These are phyloP conservation scores for Diplocarpon mali DNA, from an alignment of 2,329 filamentous ascomycete species.

Conservation along the genomic window DNA sequence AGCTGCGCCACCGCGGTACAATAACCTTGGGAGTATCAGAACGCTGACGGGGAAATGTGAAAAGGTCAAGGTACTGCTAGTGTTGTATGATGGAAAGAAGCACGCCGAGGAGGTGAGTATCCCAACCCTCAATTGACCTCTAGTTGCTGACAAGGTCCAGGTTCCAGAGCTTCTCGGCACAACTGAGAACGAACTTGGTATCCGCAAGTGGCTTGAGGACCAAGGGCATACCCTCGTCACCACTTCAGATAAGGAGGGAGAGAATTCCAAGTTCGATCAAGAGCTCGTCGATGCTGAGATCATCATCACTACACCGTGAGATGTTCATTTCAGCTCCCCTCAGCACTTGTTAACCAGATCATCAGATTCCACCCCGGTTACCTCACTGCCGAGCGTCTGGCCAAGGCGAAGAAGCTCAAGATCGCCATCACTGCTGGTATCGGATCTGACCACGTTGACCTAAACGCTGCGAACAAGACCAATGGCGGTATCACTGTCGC, in stretches of 20 bases:
- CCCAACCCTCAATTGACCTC: constrained; percentile 1
- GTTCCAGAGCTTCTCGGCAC: constrained; percentile 72
- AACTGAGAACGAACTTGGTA: constrained; percentile 94
- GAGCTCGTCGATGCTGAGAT: constrained; percentile 94
- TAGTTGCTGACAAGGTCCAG: constrained; percentile 29
- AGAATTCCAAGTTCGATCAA: constrained; percentile 86
- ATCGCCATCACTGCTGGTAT: constrained; percentile 94
- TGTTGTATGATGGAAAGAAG: constrained; percentile 81
- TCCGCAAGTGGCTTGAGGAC: constrained; percentile 95
- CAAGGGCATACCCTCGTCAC: constrained; percentile 94
- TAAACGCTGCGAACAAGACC: constrained; percentile 86
- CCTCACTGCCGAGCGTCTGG: constrained; percentile 89
- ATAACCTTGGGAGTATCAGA: constrained; percentile 24
- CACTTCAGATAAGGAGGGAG: constrained; percentile 94
- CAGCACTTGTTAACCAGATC: constrained; percentile 7
- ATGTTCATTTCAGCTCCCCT: constrained; percentile 6
- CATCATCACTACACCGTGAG: constrained; percentile 96
- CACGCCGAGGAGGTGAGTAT: constrained; percentile 63
- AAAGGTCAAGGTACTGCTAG: constrained; percentile 89
- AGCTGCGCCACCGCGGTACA: constrained; percentile 11
- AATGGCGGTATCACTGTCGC: constrained; percentile 96
- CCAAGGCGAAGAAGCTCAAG: constrained; percentile 98
- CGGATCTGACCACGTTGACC: constrained; percentile 95
- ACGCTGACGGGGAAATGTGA: constrained; percentile 26
- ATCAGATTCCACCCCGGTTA: constrained; percentile 93